Evolutionary conservation across 805 yeast species (phyloP), one percentile per base, ranked within the genome.

Genomic region (Ogataea chonburiensis): DNA sequence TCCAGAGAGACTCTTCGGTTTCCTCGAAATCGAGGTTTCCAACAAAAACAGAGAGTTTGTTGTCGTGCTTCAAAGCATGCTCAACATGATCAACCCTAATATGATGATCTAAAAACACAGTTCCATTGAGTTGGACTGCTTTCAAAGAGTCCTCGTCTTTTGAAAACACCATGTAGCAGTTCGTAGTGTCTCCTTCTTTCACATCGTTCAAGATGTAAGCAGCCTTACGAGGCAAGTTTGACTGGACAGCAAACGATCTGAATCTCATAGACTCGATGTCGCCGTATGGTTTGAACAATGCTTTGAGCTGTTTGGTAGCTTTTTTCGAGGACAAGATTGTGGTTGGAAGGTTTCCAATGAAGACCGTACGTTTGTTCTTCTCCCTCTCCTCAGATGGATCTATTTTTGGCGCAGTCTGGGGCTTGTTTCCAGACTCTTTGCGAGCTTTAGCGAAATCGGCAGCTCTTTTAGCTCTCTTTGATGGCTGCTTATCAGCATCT

Each of bases 21-120:
- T 86, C 95, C 59, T 87, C 96, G 56, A 93, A 93, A 56, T 87
- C 95, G 44, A 93, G 68, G 60, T 93, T 91, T 18, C 99, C 99
- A 14, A 93, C 87, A 56, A 93, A 93, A 16, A 93, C 76, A 15
- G 91, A 80, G 40, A 88, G 73, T 55, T 80, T 83, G 60, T 82
- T 80, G 50, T 87, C 96, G 53, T 85, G 88, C 45, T 81, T 77
- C 11, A 87, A 69, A 14, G 98, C 98, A 58, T 88, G 95, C 0
- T 94, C 75, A n/a, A 89, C 84, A 40, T 88, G 88, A 59, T 93
- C 98, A 9, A 91, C 91, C 55, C 97, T 75, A 29, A 93, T 53
- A 60, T 93, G 98, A 58, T 79, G 79, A 31, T 74, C 75, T 38
- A 72, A 70, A 56, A 86, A 84, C 9, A 82, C 67, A 4, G 67